Evolutionary conservation across 176 grass and related monocot genomes (phyloP), one percentile per base, ranked within the genome.

Genomic region (Carex cristatella): DNA sequence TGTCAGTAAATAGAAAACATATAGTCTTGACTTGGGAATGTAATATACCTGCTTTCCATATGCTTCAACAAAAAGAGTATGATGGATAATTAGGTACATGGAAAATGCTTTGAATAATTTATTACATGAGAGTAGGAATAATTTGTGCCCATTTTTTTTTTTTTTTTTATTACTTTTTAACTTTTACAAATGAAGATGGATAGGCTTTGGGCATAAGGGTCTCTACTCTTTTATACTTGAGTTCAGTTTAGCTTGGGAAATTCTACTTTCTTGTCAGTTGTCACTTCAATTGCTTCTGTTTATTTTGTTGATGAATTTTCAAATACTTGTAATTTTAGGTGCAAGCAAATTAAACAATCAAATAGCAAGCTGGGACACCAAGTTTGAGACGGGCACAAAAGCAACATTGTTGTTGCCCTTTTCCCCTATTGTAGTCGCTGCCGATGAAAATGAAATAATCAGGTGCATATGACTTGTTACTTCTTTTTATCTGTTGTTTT

Each of bases 301-400:
- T 79, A 18, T 57, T 56, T 78, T 79, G 13, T 79, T 18, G 18
- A 65, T 81, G 38, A 11, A 44, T 82, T 82, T 70, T 65, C 37
- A 3, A 81, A 70, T 14, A 82, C 81, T 35, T 78, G 2, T 23
- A 46, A 32, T 82, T 89, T 67, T 84, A 92, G 79, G 91, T 90
- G 93, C 91, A 79, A 89, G 88, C 83, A 99, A 95, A 84, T 93
- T 94, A 88, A 92, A 86, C 46, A 94, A 91, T 89, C 96, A 95
- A 92, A 95, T 99, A 83, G 91, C 93, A 81, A 95, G 90, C 73
- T 99, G 96, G 93, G 93, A 95, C 81, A 95, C 96, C 1, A 99
- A 63, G 85, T 99, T 99, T 84, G 91, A 95, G 71, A 85, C 84
- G 35, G 96, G 93, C 80, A 95, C 91, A 66, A 95, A 95, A 84